phyloP scores from a whole-genome alignment of 352 stramenopile species.

The Globisporangium apiculatum region DNA sequence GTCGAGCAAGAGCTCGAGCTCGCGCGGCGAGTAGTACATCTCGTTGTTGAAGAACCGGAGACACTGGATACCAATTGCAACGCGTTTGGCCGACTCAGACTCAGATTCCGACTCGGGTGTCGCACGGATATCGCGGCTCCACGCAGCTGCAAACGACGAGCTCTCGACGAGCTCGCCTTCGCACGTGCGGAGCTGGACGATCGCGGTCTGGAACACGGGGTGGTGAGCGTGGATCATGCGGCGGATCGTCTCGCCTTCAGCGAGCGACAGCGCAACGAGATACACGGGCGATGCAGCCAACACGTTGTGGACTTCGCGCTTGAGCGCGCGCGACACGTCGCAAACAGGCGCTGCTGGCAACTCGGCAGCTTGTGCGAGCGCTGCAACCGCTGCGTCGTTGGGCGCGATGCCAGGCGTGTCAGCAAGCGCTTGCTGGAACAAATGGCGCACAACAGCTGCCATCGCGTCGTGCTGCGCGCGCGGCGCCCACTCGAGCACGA shows the following conservation, averaged over 20 bases:
- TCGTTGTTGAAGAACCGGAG: constrained; percentile 98
- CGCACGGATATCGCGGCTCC: constrained; percentile 14
- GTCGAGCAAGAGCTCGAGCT: constrained; percentile 90
- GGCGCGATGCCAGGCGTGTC: constrained; percentile 28
- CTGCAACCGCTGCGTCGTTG: constrained; percentile 70
- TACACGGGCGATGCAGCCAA: constrained; percentile 59
- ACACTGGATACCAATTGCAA: constrained; percentile 73
- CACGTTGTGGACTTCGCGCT: constrained; percentile 28
- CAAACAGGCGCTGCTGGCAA: constrained; percentile 14
- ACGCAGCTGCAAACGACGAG: constrained; percentile 63
- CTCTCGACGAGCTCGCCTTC: constrained; percentile 79
- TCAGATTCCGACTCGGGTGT: neutral
- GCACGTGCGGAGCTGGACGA: constrained; percentile 68
- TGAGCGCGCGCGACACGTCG: constrained; percentile 23
- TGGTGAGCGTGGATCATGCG: constrained; percentile 93
- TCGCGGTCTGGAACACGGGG: constrained; percentile 56
- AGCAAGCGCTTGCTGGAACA: constrained; percentile 50
- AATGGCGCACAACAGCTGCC: constrained; percentile 51
- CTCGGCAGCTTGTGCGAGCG: constrained; percentile 21
- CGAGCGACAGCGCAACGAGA: constrained; percentile 94
- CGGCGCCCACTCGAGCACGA: constrained; percentile 86
- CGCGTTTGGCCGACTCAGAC: constrained; percentile 17
- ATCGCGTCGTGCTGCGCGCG: constrained; percentile 65
- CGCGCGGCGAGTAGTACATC: constrained; percentile 94
- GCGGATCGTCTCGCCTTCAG: constrained; percentile 96